A percentile compares a stretch with the other conserved stretches of the same genome.
phyloP scores from a whole-genome alignment of 1,284 basidiomycete genomes.

The Leccinum pallidistipes region DNA sequence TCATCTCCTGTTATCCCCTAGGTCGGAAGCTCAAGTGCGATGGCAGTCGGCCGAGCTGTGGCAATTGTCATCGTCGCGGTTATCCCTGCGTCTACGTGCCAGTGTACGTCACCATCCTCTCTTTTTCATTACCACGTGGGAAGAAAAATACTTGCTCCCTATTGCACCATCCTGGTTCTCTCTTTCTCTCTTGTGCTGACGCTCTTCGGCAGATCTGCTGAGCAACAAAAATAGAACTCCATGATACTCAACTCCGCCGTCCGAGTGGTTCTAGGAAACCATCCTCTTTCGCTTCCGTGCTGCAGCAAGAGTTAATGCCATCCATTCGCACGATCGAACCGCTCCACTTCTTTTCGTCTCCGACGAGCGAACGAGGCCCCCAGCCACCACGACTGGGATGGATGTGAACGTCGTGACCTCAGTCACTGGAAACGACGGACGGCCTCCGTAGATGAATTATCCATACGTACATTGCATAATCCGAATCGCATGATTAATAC shows the following conservation, averaged over 20 bases:
- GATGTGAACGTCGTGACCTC: conserved; percentile 1
- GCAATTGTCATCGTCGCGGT: conserved; percentile 51
- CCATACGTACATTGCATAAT: conserved; percentile 35
- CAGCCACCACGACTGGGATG: conserved; percentile 1
- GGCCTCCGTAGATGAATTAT: conserved; percentile 18
- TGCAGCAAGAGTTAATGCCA: conserved; percentile 17
- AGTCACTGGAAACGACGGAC: not conserved
- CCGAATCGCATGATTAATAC: conserved; percentile 19
- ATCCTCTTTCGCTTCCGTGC: conserved; percentile 26
- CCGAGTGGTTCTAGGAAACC: conserved; percentile 8
- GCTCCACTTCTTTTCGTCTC: conserved; percentile 10
- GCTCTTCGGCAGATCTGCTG: conserved; percentile 24
- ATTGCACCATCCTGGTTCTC: not conserved
- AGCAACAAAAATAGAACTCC: conserved; percentile 36
- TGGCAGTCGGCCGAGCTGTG: conserved; percentile 51
- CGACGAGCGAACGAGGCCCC: conserved; percentile 10
- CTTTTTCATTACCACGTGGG: conserved; percentile 2
- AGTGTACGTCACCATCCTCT: conserved; percentile 43
- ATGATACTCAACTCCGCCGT: not conserved
- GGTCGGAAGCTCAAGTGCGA: conserved; percentile 64
- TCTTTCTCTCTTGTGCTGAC: conserved; percentile 12
- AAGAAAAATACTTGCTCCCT: not conserved
- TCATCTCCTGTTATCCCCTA: conserved; percentile 21
- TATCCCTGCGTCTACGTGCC: conserved; percentile 51
- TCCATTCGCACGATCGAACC: conserved; percentile 26